These are phyloP conservation scores for Aspergillus jensenii DNA, from an alignment of 2,329 filamentous ascomycete species.

Conservation along the genomic window DNA sequence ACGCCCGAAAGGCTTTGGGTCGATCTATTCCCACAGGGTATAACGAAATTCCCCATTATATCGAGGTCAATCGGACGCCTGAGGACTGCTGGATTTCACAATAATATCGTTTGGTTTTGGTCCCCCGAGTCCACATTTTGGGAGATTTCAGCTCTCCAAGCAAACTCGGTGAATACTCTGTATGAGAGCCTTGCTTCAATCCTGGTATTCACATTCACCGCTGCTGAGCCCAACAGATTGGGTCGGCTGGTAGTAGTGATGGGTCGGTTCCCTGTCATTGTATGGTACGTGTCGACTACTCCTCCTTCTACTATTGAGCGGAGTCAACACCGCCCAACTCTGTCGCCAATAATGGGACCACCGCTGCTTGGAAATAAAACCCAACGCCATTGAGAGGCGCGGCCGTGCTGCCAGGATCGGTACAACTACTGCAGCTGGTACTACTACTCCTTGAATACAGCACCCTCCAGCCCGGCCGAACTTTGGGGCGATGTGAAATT, in stretches of 20 bases:
- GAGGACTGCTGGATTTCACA: no score
- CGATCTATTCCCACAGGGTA: no score
- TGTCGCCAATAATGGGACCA: not conserved
- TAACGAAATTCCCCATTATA: no score
- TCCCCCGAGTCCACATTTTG: no score
- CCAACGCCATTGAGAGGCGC: not conserved
- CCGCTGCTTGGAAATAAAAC: not conserved
- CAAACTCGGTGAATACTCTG: no score
- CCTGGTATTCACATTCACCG: not conserved
- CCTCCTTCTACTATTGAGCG: not conserved
- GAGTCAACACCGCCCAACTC: not conserved
- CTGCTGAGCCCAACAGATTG: constrained; percentile 9
- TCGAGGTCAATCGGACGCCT: no score
- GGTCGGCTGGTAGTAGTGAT: constrained; percentile 1
- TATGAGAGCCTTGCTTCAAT: not conserved
- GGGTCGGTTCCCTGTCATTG: not conserved
- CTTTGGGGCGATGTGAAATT: not conserved
- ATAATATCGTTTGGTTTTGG: no score
- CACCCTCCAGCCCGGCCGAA: no score
- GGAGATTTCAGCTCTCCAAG: not conserved
- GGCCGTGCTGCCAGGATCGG: no score
- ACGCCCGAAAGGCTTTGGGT: not conserved
- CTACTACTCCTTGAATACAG: no score
- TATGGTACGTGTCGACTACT: not conserved
- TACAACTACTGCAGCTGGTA: no score